Conservation (phyloP, 2,329 filamentous ascomycete genomes). For the Penicillium sumatraense region DNA sequence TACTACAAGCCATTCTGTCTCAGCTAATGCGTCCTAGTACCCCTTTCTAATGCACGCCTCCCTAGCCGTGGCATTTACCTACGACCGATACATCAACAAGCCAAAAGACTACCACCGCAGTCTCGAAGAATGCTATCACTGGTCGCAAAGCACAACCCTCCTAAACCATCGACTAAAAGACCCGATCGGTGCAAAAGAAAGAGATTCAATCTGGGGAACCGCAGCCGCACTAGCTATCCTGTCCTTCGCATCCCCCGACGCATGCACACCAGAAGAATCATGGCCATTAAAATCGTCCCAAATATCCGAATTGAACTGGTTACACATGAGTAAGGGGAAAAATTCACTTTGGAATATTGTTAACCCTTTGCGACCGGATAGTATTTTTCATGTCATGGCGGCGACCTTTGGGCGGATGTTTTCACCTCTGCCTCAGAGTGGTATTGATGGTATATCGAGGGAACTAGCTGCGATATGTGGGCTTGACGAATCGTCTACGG, state of each 20-base stretch:
- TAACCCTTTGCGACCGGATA: conserved; percentile 54
- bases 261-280: conserved; percentile 47
- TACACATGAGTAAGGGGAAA: conserved; percentile 62
- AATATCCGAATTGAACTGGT: conserved; percentile 60
- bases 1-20: too few relatives aligned
- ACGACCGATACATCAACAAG: conserved; percentile 35
- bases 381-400: conserved; percentile 48
- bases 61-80: conserved; percentile 48
- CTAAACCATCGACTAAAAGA: conserved; percentile 44
- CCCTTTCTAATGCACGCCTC: conserved; percentile 55
- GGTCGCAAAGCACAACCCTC: conserved; percentile 47
- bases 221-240: conserved; percentile 50
- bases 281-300: conserved; percentile 60
- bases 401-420: conserved; percentile 43
- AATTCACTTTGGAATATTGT: conserved; percentile 57
- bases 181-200: conserved; percentile 41
- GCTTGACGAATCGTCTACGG: conserved; percentile 37
- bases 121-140: conserved; percentile 51
- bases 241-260: conserved; percentile 47
- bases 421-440: conserved; percentile 34
- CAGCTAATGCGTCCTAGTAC: conserved; percentile 35
- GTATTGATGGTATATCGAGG: conserved; percentile 26
- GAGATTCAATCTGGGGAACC: conserved; percentile 54
- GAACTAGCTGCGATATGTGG: conserved; percentile 28
- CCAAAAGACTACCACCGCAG: conserved; percentile 27